phyloP scores from a whole-genome alignment of 2,329 filamentous ascomycete genomes.

The Dothideomycetidae sp. region DNA sequence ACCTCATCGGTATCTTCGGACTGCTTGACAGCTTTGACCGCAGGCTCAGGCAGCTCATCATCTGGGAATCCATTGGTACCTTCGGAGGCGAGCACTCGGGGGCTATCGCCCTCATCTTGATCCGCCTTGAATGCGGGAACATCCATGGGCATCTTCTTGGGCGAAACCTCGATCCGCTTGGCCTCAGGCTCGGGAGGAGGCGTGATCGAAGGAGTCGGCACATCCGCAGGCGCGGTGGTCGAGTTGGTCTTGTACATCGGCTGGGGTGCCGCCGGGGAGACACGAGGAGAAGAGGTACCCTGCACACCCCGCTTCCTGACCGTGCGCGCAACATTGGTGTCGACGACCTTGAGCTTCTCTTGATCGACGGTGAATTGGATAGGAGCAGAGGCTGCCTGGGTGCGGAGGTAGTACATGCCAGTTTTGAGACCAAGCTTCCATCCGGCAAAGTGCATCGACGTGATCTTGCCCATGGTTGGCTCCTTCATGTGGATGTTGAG shows the following conservation, averaged over 20 bases:
- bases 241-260: slow-evolving; percentile 46
- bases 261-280: slow-evolving; percentile 37
- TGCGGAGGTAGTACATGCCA: slow-evolving; percentile 99
- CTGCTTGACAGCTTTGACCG: slow-evolving; percentile 38
- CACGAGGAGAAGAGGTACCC: slow-evolving; percentile 27
- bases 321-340: slow-evolving; percentile 60
- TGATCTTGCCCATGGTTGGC: slow-evolving; percentile 99
- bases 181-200: slow-evolving; percentile 42
- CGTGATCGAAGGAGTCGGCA: slow-evolving; percentile 55
- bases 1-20: slow-evolving; percentile 60
- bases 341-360: slow-evolving; percentile 75
- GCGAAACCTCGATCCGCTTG: slow-evolving; percentile 24
- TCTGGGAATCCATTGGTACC: slow-evolving; percentile 40
- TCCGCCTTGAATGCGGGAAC: slow-evolving; percentile 63
- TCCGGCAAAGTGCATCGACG: slow-evolving; percentile 96
- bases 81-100: slow-evolving; percentile 62
- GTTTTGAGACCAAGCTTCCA: slow-evolving; percentile 99
- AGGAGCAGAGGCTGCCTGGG: slow-evolving; percentile 87
- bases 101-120: slow-evolving; percentile 60
- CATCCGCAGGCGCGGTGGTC: slow-evolving; percentile 39
- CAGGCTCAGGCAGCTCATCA: slow-evolving; percentile 49
- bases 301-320: slow-evolving; percentile 55
- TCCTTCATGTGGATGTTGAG: slow-evolving; percentile 99
- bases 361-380: slow-evolving; percentile 99
- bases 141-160: slow-evolving; percentile 42